These are phyloP conservation scores for Aspergillus pseudoviridinutans DNA, from an alignment of 2,329 filamentous ascomycete species.

Conservation along the genomic window DNA sequence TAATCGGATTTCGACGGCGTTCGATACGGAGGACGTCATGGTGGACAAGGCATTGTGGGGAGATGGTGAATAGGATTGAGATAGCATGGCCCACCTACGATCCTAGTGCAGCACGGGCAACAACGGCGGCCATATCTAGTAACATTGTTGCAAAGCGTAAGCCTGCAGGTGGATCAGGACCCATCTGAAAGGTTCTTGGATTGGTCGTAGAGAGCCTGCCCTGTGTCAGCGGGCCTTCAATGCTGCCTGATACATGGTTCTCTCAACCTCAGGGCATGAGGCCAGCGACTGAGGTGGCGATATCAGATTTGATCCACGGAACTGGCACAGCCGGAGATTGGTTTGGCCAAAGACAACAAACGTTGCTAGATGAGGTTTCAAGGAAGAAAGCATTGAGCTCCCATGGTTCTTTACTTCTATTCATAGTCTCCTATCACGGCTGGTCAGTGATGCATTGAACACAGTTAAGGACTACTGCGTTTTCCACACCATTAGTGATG, in stretches of 20 bases:
- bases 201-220: slow-evolving; percentile 10
- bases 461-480: not conserved
- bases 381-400: not conserved
- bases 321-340: not conserved
- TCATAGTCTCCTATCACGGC: not conserved
- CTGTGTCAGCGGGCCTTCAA: slow-evolving; percentile 6
- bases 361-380: not conserved
- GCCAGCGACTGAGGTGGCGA: not conserved
- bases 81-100: not conserved
- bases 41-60: slow-evolving; percentile 10
- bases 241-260: not conserved
- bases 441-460: not conserved
- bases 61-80: not conserved
- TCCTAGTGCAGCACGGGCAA: not conserved
- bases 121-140: slow-evolving; percentile 9
- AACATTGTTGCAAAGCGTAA: slow-evolving; percentile 10
- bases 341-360: not conserved
- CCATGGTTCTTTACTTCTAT: not conserved
- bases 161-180: slow-evolving; percentile 13
- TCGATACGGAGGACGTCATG: slow-evolving; percentile 18
- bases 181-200: slow-evolving; percentile 8
- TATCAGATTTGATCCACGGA: not conserved
- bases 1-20: slow-evolving; percentile 6
- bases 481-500: not conserved
- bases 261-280: not conserved